Evolutionary conservation across 1,284 basidiomycete genomes (phyloP).

Genomic region (Leccinum subspadiceum): DNA sequence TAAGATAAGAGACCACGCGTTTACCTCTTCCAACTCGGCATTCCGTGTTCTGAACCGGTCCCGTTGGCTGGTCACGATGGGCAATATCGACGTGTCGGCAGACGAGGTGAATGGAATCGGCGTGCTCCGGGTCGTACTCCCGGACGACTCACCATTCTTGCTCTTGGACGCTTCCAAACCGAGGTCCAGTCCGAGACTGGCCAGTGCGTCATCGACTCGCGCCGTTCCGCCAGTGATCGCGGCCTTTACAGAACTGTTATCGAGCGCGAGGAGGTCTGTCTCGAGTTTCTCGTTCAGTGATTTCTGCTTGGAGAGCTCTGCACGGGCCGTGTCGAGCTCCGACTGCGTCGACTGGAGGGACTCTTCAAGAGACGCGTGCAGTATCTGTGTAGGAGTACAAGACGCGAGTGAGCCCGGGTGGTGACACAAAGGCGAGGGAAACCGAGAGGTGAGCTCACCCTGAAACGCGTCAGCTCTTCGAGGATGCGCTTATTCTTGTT

Average conservation of each 20-base stretch:
- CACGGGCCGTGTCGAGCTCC: slow-evolving; percentile 56
- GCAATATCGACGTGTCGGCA: slow-evolving; percentile 87
- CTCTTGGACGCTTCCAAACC: slow-evolving; percentile 12
- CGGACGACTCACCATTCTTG: slow-evolving; percentile 22
- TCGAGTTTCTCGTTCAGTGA: slow-evolving; percentile 87
- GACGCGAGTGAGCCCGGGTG: not conserved
- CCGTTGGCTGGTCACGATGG: slow-evolving; percentile 94
- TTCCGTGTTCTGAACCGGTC: slow-evolving; percentile 95
- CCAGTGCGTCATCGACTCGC: slow-evolving; percentile 51
- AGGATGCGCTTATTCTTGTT: slow-evolving; percentile 94
- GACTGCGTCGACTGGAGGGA: slow-evolving; percentile 60
- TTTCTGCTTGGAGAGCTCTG: slow-evolving; percentile 76
- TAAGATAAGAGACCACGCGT: not conserved
- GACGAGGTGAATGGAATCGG: slow-evolving; percentile 70
- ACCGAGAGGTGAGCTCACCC: slow-evolving; percentile 48
- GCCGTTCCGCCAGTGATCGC: slow-evolving; percentile 29
- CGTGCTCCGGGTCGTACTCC: slow-evolving; percentile 45
- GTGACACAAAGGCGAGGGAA: not conserved
- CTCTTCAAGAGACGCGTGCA: slow-evolving; percentile 77
- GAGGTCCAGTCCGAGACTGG: slow-evolving; percentile 64
- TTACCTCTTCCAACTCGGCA: slow-evolving; percentile 76
- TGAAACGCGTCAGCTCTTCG: slow-evolving; percentile 89
- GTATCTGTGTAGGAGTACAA: slow-evolving; percentile 49
- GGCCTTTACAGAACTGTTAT: slow-evolving; percentile 39
- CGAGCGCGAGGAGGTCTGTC: slow-evolving; percentile 83